These are phyloP conservation scores for Lactarius vividus DNA, from an alignment of 768 basidiomycete species.

Conservation along the genomic window DNA sequence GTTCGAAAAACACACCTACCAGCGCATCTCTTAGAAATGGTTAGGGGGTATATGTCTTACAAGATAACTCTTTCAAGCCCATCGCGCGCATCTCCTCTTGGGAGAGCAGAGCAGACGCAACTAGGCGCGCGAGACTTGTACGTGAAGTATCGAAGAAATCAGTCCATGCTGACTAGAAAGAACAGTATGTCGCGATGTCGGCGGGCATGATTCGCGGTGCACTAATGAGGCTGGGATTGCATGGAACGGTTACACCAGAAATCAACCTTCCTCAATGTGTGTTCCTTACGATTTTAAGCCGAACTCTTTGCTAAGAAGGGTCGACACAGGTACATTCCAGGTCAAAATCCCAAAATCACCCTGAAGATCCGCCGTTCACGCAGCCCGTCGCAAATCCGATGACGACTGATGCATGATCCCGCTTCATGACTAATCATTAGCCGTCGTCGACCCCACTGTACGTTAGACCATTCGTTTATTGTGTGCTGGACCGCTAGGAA, in stretches of 20 bases:
- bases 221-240: constrained; percentile 71
- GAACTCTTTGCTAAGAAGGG: constrained; percentile 1
- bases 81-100: constrained; percentile 78
- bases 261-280: constrained; percentile 85
- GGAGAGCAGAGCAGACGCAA: constrained; percentile 71
- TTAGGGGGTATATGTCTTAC: constrained; percentile 90
- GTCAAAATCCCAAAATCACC: constrained; percentile 70
- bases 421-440: not conserved
- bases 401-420: not conserved
- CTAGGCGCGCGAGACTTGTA: constrained; percentile 70
- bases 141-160: constrained; percentile 27
- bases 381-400: not conserved
- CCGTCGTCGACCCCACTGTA: not conserved
- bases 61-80: constrained; percentile 89
- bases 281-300: constrained; percentile 26
- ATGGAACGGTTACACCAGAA: constrained; percentile 74
- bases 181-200: constrained; percentile 77
- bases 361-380: constrained; percentile 28
- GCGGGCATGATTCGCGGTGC: constrained; percentile 84
- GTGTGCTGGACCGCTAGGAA: no score
- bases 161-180: not conserved
- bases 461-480: not conserved
- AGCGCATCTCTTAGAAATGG: not conserved
- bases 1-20: not conserved
- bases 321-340: constrained; percentile 69